Evolutionary conservation across 2,329 filamentous ascomycete genomes (phyloP), one percentile per base, ranked within the genome.

Genomic region (Aspergillus sp.): DNA sequence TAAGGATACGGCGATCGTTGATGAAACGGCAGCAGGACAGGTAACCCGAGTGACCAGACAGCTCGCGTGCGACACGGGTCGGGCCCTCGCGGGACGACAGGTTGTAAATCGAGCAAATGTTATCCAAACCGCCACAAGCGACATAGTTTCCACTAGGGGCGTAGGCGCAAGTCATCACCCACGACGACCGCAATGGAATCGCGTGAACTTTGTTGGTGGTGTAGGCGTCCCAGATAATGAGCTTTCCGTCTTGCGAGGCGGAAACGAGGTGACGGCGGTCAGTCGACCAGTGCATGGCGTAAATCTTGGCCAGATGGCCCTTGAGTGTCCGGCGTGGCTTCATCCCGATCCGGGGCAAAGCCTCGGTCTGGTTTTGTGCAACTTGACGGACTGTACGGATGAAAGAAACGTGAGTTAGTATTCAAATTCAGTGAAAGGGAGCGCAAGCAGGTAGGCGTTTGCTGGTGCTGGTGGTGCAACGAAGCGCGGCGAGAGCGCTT

Each of bases 131-230:
- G 80, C 93, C 93, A 68, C 93, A 98, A 48, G 93, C 93, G 50
- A 98, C 93, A 68, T 91, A 98, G 76, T 98, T 98, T 48, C 93
- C 93, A 66, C 90, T 95, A 10, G 93, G 93, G 52, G 93, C 91
- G 71, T 98, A 98, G 66, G 93, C 93, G 80, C 93, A 98, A 57
- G 93, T 98, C 93, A 98, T 98, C 73, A 98, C 93, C 93, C 93
- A 98, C 12, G 93, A 98, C 12, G 93, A 97, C 56, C 93, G 85
- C 50, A 98, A 80, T 30, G 93, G 93, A 61, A 98, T 97, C 69
- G 93, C 93, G 73, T 98, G 93, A 53, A 98, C 93, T 73, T 98
- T 98, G 80, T 98, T 97, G 54, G 93, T 97, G 57, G 91, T 97
- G 76, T 98, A 98, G 50, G 93, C 93, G 71, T 98, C 93, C 93